Percentiles rank a stretch among this genome's conserved stretches.
Conservation (phyloP, 2,329 filamentous ascomycete species). For the Piedraia hortae region DNA sequence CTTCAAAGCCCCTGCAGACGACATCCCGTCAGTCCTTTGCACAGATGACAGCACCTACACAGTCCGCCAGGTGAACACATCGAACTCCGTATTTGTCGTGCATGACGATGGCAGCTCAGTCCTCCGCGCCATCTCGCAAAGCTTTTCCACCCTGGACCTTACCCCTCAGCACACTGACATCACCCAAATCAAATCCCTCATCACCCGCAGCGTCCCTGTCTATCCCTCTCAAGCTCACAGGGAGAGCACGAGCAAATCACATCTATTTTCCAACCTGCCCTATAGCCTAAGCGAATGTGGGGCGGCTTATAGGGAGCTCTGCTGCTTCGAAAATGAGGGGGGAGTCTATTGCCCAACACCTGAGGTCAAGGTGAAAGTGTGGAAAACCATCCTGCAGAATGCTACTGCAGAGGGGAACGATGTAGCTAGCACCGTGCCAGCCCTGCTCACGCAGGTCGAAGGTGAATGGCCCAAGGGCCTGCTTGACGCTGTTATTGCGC, state of each 20-base stretch:
- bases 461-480: not conserved
- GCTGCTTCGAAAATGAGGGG: slow-evolving; percentile 21
- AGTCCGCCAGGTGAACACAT: slow-evolving; percentile 36
- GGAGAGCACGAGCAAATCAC: slow-evolving; percentile 11
- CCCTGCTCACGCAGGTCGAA: slow-evolving; percentile 7
- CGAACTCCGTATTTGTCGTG: slow-evolving; percentile 32
- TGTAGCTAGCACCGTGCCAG: slow-evolving; percentile 14
- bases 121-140: slow-evolving; percentile 18
- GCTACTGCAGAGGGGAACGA: slow-evolving; percentile 17
- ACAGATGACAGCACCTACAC: slow-evolving; percentile 28
- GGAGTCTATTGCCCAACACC: slow-evolving; percentile 21
- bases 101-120: slow-evolving; percentile 8
- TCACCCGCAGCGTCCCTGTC: slow-evolving; percentile 15
- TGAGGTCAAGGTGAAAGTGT: slow-evolving; percentile 20
- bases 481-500: no score
- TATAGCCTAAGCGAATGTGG: slow-evolving; percentile 25
- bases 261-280: slow-evolving; percentile 23
- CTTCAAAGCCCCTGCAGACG: no score
- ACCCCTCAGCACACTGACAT: slow-evolving; percentile 6
- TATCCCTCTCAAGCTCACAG: slow-evolving; percentile 12
- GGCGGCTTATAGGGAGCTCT: slow-evolving; percentile 21
- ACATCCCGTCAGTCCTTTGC: slow-evolving; percentile 35
- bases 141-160: slow-evolving; percentile 18
- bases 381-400: slow-evolving; percentile 18
- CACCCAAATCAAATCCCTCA: slow-evolving; percentile 8